phyloP scores from a whole-genome alignment of 148 eudicot species.

The Polygonum maritimum region DNA sequence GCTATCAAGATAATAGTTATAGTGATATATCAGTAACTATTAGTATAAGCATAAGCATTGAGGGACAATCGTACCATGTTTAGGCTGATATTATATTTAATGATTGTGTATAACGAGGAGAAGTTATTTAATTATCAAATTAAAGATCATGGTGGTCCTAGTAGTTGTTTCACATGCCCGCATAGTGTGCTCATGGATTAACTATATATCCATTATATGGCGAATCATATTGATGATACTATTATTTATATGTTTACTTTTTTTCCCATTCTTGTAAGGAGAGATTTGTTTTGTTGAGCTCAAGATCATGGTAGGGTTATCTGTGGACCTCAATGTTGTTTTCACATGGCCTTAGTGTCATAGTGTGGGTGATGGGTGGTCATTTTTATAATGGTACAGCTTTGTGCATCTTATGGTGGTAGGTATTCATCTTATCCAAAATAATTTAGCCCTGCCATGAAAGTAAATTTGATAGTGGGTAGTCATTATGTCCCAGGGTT shows the following conservation, averaged over 20 bases:
- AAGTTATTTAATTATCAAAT: background rate
- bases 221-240: background rate
- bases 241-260: background rate
- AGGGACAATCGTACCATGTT: background rate
- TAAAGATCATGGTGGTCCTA: constrained; percentile 4
- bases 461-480: background rate
- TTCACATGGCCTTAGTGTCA: background rate
- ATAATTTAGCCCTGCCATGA: background rate
- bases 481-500: background rate
- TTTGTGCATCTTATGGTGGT: background rate
- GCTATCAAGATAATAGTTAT: background rate
- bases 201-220: background rate
- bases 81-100: background rate
- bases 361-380: background rate
- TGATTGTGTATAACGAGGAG: background rate
- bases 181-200: background rate
- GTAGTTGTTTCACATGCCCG: background rate
- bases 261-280: background rate
- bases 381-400: background rate
- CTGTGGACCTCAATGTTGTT: background rate
- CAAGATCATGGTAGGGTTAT: background rate
- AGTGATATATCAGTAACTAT: background rate
- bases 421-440: background rate
- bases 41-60: background rate
- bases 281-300: background rate